phyloP scores from a whole-genome alignment of 306 rosid genomes.

The Canavalia gladiata region DNA sequence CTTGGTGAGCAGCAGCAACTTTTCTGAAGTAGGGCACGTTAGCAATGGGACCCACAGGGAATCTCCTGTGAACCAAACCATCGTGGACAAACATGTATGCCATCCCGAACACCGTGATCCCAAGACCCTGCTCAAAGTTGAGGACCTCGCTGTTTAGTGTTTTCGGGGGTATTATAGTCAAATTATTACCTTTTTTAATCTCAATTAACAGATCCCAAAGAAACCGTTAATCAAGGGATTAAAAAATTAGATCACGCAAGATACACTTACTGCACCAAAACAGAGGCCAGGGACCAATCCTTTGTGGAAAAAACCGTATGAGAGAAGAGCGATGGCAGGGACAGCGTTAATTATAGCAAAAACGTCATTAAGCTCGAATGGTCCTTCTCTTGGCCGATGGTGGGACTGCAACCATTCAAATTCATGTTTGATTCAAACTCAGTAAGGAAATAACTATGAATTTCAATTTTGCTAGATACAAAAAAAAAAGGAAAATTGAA shows the following conservation, averaged over 20 bases:
- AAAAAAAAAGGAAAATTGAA: background rate
- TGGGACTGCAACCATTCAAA: conserved; percentile 75
- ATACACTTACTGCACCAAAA: conserved; percentile 84
- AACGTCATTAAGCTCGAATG: conserved; percentile 93
- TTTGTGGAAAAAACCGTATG: conserved; percentile 86
- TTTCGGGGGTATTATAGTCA: conserved; percentile 49
- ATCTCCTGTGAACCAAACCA: conserved; percentile 93
- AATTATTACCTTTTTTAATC: background rate
- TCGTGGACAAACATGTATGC: conserved; percentile 99
- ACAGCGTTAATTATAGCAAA: conserved; percentile 89
- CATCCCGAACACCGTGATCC: conserved; percentile 95
- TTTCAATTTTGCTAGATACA: background rate
- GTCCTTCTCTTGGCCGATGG: conserved; percentile 95
- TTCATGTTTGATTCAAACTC: conserved; percentile 13
- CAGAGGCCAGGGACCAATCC: conserved; percentile 94
- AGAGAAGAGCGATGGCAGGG: conserved; percentile 89
- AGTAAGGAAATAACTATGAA: background rate
- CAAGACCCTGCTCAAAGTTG: conserved; percentile 73
- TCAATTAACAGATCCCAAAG: conserved; percentile 45
- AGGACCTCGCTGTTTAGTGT: conserved; percentile 24
- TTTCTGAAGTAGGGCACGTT: conserved; percentile 87
- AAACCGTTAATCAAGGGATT: conserved; percentile 48
- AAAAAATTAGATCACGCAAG: conserved; percentile 49
- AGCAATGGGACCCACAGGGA: conserved; percentile 99
- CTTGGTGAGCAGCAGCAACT: conserved; percentile 95